Evolutionary conservation across 1,139 yeast species (phyloP), one percentile per base, ranked within the genome.

Genomic region (Candida neerlandica): DNA sequence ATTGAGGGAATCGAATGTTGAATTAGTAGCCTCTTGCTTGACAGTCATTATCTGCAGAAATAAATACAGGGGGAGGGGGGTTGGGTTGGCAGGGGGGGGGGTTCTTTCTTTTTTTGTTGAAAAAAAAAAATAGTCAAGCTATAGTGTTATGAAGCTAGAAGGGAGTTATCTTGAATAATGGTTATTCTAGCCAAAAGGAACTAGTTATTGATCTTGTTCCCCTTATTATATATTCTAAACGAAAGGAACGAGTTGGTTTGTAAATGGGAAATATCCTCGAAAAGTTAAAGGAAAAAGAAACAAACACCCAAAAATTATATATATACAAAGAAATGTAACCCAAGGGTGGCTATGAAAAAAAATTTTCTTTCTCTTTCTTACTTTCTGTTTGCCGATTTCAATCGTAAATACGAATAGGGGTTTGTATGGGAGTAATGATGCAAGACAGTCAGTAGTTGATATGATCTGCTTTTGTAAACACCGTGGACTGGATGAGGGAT

Each of bases 1-100:
- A 26, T 39, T 21, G 5, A 38, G 21, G 10, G 38, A 16, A 14
- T 44, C 41, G 18, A 45, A 40, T 39, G 45, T 45, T 45, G 48
- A 41, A 45, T 45, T 45, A 14, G 44, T n/a, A 12, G 27, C 14
- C 38, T 43, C 45, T 27, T 35, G 15, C 35, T 34, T 35, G 32
- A 43, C 34, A 4, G 40, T 26, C 41, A 34, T 34, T 35, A 34
- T 34, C 5, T 6, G 21, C 18, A 23, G 7, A 19, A 5, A 37
- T 11, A 23, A n/a, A 14, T 11, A 33, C 7, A 30, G 5, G 1
- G 15, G 7, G 7, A 33, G 18, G 9, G n/a, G n/a, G n/a, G n/a
- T n/a, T n/a, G n/a, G n/a, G n/a, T n/a, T 33, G 2, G 23, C 4
- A 21, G 23, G 27, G 34, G 3, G 2, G 29, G 12, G 12, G 10